phyloP scores from a whole-genome alignment of 805 yeast species.

The Saturnispora ahearnii region DNA sequence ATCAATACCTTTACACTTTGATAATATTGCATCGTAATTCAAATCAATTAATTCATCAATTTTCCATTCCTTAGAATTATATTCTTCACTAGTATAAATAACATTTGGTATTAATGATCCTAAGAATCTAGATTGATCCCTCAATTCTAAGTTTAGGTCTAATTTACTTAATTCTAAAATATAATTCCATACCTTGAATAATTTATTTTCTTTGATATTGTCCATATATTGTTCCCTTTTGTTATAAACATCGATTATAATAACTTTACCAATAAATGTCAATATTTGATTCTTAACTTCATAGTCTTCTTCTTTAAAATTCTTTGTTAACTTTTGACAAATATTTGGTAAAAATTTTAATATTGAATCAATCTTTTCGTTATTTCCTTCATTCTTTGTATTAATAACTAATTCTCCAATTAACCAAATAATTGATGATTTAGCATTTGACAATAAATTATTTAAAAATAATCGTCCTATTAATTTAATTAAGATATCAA shows the following conservation, averaged over 20 bases:
- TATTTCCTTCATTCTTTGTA: constrained; percentile 1
- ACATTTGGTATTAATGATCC: constrained; percentile 45
- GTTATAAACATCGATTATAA: constrained; percentile 42
- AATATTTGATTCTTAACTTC: constrained; percentile 63
- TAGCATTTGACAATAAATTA: constrained; percentile 35
- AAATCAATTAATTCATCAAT: constrained; percentile 15
- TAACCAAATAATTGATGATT: constrained; percentile 83
- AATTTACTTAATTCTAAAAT: constrained; percentile 57
- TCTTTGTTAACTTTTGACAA: constrained; percentile 46
- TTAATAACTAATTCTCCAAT: constrained; percentile 65
- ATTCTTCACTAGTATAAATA: constrained; percentile 23
- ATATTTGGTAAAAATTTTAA: constrained; percentile 57
- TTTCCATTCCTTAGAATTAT: constrained; percentile 12
- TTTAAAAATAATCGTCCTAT: constrained; percentile 21
- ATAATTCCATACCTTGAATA: constrained; percentile 48
- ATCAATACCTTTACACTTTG: constrained; percentile 21
- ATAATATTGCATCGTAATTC: constrained; percentile 2
- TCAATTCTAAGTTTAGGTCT: constrained; percentile 65
- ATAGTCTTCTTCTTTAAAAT: constrained; percentile 41
- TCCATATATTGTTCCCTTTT: constrained; percentile 25
- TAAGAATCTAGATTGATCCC: constrained; percentile 78
- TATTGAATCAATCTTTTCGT: constrained; percentile 1
- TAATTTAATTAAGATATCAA: constrained; percentile 47
- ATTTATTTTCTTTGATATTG: constrained; percentile 28
- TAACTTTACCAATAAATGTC: constrained; percentile 63